Percentiles rank a stretch among this genome's conserved stretches.
These are phyloP conservation scores for Cicer pinnatifidum DNA, from an alignment of 306 rosid species.

Conservation along the genomic window DNA sequence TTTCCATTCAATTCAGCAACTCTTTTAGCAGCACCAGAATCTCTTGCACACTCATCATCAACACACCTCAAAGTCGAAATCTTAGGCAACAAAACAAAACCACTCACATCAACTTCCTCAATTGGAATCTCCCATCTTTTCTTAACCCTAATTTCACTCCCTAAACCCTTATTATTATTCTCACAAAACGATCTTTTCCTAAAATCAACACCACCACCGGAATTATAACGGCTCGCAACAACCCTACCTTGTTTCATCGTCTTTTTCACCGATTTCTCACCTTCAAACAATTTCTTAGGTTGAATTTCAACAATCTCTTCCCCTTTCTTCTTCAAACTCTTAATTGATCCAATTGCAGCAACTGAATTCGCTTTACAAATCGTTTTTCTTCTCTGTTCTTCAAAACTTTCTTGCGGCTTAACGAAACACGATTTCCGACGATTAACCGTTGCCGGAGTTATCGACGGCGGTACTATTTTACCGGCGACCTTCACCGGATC, in stretches of 20 bases:
- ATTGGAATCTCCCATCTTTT: constrained; percentile 46
- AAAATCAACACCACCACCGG: constrained; percentile 48
- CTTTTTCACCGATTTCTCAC: constrained; percentile 50
- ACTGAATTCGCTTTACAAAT: constrained; percentile 42
- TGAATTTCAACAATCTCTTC: constrained; percentile 53
- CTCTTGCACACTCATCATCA: constrained; percentile 71
- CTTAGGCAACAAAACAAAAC: constrained; percentile 60
- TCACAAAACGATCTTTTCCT: constrained; percentile 79
- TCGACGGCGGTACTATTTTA: neutral
- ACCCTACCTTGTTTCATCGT: constrained; percentile 68
- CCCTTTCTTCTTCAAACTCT: constrained; percentile 58
- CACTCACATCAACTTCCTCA: constrained; percentile 42
- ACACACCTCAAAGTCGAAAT: constrained; percentile 55
- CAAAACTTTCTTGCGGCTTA: constrained; percentile 66
- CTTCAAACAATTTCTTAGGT: constrained; percentile 82
- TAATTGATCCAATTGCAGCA: constrained; percentile 44
- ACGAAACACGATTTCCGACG: constrained; percentile 85
- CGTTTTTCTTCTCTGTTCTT: constrained; percentile 49
- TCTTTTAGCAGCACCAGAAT: constrained; percentile 83
- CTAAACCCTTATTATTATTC: constrained; percentile 52
- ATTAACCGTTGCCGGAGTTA: constrained; percentile 59
- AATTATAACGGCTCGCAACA: constrained; percentile 76
- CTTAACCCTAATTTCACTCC: constrained; percentile 41
- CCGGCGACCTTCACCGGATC: constrained; percentile 25
- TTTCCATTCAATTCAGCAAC: constrained; percentile 67